Evolutionary conservation across 179 eudicot species (phyloP).

Genomic region (Beta macrorhiza): DNA sequence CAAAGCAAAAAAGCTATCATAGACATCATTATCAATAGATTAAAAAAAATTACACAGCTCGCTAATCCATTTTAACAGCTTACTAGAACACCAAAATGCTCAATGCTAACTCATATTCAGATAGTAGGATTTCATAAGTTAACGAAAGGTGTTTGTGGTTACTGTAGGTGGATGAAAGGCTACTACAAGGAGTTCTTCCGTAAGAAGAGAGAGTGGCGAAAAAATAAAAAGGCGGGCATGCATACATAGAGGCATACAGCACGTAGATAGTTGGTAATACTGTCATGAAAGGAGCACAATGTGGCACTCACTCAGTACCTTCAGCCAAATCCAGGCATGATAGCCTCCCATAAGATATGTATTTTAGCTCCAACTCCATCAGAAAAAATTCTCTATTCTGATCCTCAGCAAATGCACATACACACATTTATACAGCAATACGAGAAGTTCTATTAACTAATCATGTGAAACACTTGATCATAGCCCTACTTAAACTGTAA

Average conservation of each 20-base stretch:
- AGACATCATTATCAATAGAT: background rate
- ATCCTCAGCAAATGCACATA: background rate
- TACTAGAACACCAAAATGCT: background rate
- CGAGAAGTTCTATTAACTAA: background rate
- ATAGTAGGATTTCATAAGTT: background rate
- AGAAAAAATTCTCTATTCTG: background rate
- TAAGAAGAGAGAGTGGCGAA: no score
- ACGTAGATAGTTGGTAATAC: background rate
- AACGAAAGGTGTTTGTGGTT: no score
- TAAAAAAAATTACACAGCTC: background rate
- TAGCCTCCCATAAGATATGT: background rate
- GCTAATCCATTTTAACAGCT: background rate
- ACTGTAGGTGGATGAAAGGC: background rate
- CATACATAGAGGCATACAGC: background rate
- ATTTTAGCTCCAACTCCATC: no score
- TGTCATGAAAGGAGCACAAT: background rate
- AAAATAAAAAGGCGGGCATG: no score
- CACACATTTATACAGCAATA: background rate
- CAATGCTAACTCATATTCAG: background rate
- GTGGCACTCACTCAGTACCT: background rate
- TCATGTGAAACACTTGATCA: background rate
- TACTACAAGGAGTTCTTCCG: no score
- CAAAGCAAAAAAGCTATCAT: slow-evolving; percentile 20
- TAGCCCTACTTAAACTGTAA: background rate
- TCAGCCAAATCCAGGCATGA: background rate